Percentiles rank a stretch among this genome's conserved stretches.
phyloP scores from a whole-genome alignment of 2,329 filamentous ascomycete genomes.

The Talaromyces marneffei region DNA sequence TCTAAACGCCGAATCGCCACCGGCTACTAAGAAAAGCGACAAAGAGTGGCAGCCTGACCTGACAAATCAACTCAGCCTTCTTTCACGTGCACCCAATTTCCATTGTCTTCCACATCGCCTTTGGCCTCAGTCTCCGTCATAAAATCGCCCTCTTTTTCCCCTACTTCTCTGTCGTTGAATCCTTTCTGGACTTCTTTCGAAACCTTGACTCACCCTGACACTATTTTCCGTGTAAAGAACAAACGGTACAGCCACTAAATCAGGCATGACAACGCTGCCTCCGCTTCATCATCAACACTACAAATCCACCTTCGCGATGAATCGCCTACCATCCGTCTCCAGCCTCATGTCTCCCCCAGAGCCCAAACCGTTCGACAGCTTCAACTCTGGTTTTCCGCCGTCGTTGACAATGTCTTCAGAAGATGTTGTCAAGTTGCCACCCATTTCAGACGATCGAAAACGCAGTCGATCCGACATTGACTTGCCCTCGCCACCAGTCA shows the following conservation, averaged over 20 bases:
- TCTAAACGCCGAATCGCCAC: conserved; percentile 15
- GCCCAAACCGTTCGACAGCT: conserved; percentile 48
- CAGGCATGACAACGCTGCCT: conserved; percentile 12
- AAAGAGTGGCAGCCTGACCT: conserved; percentile 13
- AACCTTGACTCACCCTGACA: neutral
- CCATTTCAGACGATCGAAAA: conserved; percentile 38
- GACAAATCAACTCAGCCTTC: conserved; percentile 22
- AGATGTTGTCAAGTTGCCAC: conserved; percentile 33
- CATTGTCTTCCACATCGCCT: conserved; percentile 25
- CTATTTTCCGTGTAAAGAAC: neutral
- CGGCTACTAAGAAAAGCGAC: conserved; percentile 6
- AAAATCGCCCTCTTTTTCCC: conserved; percentile 13
- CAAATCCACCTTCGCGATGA: conserved; percentile 28
- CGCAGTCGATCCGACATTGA: conserved; percentile 40
- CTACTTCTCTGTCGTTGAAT: neutral
- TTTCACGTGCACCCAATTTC: conserved; percentile 18
- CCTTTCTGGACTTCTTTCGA: neutral
- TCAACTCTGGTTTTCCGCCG: conserved; percentile 28
- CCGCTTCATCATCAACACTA: conserved; percentile 13
- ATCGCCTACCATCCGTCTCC: conserved; percentile 38
- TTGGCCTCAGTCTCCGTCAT: conserved; percentile 21
- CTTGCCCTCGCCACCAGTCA: conserved; percentile 43
- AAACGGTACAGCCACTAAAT: neutral
- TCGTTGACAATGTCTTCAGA: conserved; percentile 26
- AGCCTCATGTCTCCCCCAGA: conserved; percentile 45